These are phyloP conservation scores for Myriosclerotinia curreyana DNA, from an alignment of 2,329 filamentous ascomycete genomes.

Conservation along the genomic window DNA sequence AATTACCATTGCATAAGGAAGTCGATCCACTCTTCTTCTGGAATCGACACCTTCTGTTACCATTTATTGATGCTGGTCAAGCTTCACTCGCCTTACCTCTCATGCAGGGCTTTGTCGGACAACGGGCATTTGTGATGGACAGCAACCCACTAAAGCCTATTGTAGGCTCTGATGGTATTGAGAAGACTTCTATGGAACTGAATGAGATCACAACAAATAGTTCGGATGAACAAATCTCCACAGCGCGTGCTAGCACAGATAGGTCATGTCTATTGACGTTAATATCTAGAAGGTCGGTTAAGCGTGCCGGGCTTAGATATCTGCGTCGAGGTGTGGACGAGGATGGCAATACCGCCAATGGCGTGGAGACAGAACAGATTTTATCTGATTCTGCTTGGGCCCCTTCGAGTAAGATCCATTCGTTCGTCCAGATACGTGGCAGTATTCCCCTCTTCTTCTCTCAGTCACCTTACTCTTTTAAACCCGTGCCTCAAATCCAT, in stretches of 20 bases:
- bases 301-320: constrained; percentile 85
- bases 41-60: constrained; percentile 73
- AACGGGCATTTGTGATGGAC: constrained; percentile 74
- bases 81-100: constrained; percentile 73
- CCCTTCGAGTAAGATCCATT: constrained; percentile 62
- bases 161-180: constrained; percentile 50
- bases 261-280: constrained; percentile 65
- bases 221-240: constrained; percentile 25
- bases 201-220: constrained; percentile 40
- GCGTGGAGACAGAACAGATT: constrained; percentile 93
- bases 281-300: constrained; percentile 83
- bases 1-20: constrained; percentile 63
- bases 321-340: constrained; percentile 88
- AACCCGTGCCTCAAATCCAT: constrained; percentile 77
- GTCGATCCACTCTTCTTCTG: constrained; percentile 85
- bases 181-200: constrained; percentile 44
- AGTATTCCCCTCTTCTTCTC: constrained; percentile 96
- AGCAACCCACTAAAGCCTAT: constrained; percentile 46
- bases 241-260: constrained; percentile 24
- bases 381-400: constrained; percentile 70
- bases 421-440: constrained; percentile 82
- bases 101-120: constrained; percentile 92
- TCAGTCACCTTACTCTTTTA: constrained; percentile 89
- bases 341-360: constrained; percentile 82
- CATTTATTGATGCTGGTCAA: constrained; percentile 72